These are phyloP conservation scores for Blastomyces gilchristii DNA, from an alignment of 2,329 filamentous ascomycete species.

Conservation along the genomic window DNA sequence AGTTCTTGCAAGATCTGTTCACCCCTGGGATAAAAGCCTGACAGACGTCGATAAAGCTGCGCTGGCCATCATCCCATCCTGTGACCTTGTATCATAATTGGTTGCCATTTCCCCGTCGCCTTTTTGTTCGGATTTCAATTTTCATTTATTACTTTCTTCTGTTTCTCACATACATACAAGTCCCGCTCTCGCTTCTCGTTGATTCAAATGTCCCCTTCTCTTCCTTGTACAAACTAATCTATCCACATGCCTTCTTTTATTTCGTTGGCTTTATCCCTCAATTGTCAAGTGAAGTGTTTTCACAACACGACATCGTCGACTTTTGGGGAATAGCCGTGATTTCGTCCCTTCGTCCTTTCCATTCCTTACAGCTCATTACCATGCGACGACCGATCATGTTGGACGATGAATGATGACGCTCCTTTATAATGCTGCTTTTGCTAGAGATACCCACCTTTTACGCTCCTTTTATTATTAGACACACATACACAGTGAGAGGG, in stretches of 20 bases:
- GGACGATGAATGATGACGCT: slow-evolving; percentile 6
- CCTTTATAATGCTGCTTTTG: slow-evolving; percentile 1
- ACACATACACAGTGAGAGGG: too few relatives aligned
- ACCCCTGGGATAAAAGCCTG: background rate
- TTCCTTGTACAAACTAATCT: background rate
- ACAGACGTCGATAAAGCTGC: background rate
- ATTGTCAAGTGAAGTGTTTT: background rate
- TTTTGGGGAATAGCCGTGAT: background rate
- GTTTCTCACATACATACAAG: background rate
- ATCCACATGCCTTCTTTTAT: background rate
- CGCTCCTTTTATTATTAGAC: slow-evolving; percentile 5
- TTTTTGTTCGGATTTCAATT: background rate
- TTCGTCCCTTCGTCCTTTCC: background rate
- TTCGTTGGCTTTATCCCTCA: background rate
- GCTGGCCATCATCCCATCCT: background rate
- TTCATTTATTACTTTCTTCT: background rate
- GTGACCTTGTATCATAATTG: background rate
- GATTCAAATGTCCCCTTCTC: background rate
- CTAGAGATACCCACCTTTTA: background rate
- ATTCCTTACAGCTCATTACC: background rate
- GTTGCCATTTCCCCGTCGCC: too few relatives aligned
- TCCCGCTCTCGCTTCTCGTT: background rate
- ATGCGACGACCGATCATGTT: slow-evolving; percentile 4
- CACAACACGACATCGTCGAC: background rate
- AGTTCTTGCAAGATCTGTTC: slow-evolving; percentile 36